Conservation (phyloP, 495 filamentous ascomycete species). For the Penicillium coprophilum region DNA sequence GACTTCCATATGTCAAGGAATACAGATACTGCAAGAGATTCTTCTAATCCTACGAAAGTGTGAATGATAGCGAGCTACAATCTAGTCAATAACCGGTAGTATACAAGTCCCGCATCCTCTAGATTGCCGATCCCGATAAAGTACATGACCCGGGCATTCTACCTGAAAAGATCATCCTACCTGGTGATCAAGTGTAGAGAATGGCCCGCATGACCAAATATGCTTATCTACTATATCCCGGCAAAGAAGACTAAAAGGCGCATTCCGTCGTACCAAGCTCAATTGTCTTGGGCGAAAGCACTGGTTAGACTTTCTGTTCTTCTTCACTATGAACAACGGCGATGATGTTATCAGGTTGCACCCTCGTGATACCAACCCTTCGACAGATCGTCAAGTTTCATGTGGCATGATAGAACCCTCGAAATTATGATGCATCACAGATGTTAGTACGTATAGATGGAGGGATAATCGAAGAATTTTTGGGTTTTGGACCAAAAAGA, state of each 20-base stretch:
- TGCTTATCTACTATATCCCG: conserved; percentile 9
- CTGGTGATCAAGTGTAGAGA: conserved; percentile 18
- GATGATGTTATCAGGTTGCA: conserved; percentile 9
- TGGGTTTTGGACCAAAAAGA: conserved; percentile 25
- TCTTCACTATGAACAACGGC: background rate
- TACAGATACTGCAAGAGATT: background rate
- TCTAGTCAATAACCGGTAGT: background rate
- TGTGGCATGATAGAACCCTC: background rate
- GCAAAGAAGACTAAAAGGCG: background rate
- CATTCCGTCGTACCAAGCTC: background rate
- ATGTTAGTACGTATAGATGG: background rate
- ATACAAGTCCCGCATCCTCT: background rate
- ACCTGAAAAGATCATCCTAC: conserved; percentile 15
- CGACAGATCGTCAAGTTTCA: background rate
- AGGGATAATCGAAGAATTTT: conserved; percentile 1
- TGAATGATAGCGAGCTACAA: background rate
- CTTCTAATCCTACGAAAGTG: background rate
- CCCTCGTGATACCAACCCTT: conserved; percentile 23
- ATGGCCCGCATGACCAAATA: conserved; percentile 26
- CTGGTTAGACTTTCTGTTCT: conserved; percentile 3
- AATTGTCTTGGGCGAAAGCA: conserved; percentile 1
- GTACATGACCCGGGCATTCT: conserved; percentile 19
- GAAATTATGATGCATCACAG: background rate
- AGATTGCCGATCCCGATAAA: background rate
- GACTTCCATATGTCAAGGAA: background rate